These are phyloP conservation scores for Calonectria hawksworthii DNA, from an alignment of 2,329 filamentous ascomycete species.

Conservation along the genomic window DNA sequence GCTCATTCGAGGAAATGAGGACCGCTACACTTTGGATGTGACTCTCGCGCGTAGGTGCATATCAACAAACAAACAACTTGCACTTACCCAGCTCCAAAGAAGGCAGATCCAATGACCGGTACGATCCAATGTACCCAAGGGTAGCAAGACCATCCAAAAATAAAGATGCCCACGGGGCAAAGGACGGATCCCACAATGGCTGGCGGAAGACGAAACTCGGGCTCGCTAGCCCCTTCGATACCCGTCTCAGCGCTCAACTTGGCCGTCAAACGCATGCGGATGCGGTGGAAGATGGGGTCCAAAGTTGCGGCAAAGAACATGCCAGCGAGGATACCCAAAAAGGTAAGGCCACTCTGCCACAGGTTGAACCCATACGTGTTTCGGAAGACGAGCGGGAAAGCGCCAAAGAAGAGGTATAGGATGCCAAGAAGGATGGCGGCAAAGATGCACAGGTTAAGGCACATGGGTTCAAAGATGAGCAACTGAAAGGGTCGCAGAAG, in stretches of 20 bases:
- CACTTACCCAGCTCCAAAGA: conserved; percentile 80
- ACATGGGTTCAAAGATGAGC: conserved; percentile 87
- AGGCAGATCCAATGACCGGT: conserved; percentile 78
- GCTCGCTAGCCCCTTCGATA: conserved; percentile 75
- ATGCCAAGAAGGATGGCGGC: conserved; percentile 89
- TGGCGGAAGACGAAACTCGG: conserved; percentile 87
- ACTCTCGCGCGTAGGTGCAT: not conserved
- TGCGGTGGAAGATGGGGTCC: conserved; percentile 76
- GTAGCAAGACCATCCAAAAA: conserved; percentile 90
- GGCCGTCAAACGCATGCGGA: conserved; percentile 70
- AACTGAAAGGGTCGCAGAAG: conserved; percentile 83
- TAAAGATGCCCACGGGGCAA: conserved; percentile 86
- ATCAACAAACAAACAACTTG: conserved; percentile 1
- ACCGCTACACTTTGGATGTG: conserved; percentile 23
- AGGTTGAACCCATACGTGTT: conserved; percentile 82
- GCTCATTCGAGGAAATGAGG: not conserved
- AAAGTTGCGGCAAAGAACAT: conserved; percentile 75
- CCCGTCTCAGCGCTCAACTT: conserved; percentile 66
- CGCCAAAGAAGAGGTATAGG: conserved; percentile 91
- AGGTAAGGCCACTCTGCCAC: conserved; percentile 85
- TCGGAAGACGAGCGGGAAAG: conserved; percentile 84
- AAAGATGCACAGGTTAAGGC: conserved; percentile 83
- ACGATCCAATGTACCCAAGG: conserved; percentile 81
- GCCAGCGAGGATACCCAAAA: conserved; percentile 78
- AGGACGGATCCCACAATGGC: conserved; percentile 81